Conservation (phyloP, 2,329 filamentous ascomycete species). For the Metarhizium sp. region DNA sequence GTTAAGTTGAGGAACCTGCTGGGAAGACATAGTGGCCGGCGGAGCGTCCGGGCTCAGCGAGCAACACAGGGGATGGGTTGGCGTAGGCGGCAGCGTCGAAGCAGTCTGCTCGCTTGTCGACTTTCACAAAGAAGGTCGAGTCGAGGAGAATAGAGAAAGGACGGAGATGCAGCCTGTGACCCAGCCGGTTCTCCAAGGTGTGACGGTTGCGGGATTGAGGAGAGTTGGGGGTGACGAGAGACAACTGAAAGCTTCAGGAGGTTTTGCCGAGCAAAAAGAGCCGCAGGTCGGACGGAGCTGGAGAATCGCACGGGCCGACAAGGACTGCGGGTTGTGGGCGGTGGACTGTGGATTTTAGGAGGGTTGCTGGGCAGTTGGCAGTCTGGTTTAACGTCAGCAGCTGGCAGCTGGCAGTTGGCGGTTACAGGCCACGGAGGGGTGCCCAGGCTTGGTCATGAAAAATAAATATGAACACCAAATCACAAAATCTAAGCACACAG, state of each 20-base stretch:
- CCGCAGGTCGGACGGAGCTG: conserved; percentile 12
- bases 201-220: conserved; percentile 13
- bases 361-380: background rate
- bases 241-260: conserved; percentile 18
- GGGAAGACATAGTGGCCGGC: conserved; percentile 27
- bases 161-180: conserved; percentile 25
- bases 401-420: background rate
- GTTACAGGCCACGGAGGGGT: background rate
- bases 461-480: background rate
- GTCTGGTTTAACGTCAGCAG: background rate
- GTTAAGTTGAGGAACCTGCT: conserved; percentile 48
- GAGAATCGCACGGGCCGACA: conserved; percentile 11
- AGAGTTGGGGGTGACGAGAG: conserved; percentile 13
- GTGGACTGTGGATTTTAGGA: background rate
- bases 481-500: background rate
- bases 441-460: no score
- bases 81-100: conserved; percentile 8
- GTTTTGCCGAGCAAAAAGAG: conserved; percentile 14
- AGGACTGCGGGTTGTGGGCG: background rate
- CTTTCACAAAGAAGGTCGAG: conserved; percentile 10
- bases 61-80: conserved; percentile 9
- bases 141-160: conserved; percentile 13
- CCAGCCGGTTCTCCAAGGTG: conserved; percentile 22
- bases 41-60: conserved; percentile 9
- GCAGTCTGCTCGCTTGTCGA: conserved; percentile 8